Percentiles rank a stretch among this genome's conserved stretches.
These are phyloP conservation scores for Iris pallida DNA, from an alignment of 116 monocot genomes.

Conservation along the genomic window DNA sequence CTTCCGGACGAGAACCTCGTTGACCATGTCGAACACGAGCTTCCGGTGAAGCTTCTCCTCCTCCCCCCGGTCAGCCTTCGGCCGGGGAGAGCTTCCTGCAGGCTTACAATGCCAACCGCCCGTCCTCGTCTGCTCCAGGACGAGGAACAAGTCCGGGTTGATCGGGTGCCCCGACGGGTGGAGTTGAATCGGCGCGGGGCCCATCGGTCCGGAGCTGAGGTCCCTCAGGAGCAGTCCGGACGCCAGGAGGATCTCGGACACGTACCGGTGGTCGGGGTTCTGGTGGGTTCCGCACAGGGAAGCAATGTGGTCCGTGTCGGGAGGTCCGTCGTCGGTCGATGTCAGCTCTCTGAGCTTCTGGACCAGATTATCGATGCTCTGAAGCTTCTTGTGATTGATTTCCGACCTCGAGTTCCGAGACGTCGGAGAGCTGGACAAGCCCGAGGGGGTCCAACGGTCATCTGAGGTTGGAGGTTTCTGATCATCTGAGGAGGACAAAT, in stretches of 20 bases:
- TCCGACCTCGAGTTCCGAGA: conserved; percentile 5
- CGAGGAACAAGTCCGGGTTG: conserved; percentile 73
- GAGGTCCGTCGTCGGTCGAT: conserved; percentile 10
- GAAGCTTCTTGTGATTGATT: conserved; percentile 53
- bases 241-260: conserved; percentile 74
- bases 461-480: conserved; percentile 7
- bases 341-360: conserved; percentile 57
- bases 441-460: conserved; percentile 2
- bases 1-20: conserved; percentile 54
- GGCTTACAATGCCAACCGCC: conserved; percentile 15
- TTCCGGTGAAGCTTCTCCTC: conserved; percentile 53
- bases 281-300: conserved; percentile 42
- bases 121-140: conserved; percentile 66
- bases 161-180: conserved; percentile 52
- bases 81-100: conserved; percentile 11
- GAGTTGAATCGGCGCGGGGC: conserved; percentile 25
- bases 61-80: conserved; percentile 30
- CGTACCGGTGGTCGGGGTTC: conserved; percentile 57
- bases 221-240: conserved; percentile 76
- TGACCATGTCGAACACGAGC: conserved; percentile 69
- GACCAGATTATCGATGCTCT: conserved; percentile 49
- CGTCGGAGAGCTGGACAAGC: not conserved
- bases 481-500: conserved; percentile 9
- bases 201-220: conserved; percentile 1
- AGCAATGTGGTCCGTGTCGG: conserved; percentile 40